A percentile compares a stretch with the other conserved stretches of the same genome.
phyloP scores from a whole-genome alignment of 805 yeast species.

The Saccharomycodes ludwigii region DNA sequence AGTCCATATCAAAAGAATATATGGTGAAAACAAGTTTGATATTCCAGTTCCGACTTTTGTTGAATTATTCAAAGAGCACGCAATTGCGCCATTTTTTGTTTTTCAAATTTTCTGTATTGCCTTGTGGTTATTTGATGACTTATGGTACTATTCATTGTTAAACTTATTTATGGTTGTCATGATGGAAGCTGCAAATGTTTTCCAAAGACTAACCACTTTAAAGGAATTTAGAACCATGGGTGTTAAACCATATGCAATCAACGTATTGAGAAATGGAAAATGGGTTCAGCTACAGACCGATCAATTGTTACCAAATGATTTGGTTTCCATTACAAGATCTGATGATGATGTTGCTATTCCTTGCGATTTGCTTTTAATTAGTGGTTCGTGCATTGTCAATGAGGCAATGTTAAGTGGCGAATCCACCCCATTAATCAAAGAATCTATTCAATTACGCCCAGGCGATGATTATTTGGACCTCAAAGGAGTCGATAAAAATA shows the following conservation, averaged over 20 bases:
- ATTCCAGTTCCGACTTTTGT: constrained; percentile 88
- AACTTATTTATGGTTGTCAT: constrained; percentile 84
- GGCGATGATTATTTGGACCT: constrained; percentile 51
- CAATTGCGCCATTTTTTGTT: constrained; percentile 95
- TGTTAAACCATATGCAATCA: constrained; percentile 75
- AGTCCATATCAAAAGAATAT: constrained; percentile 38
- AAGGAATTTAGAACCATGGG: constrained; percentile 96
- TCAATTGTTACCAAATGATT: constrained; percentile 80
- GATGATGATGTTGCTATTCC: constrained; percentile 87
- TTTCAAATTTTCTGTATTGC: constrained; percentile 94
- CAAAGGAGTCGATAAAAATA: constrained; percentile 80
- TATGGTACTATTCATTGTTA: constrained; percentile 91
- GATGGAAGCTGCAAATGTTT: constrained; percentile 89
- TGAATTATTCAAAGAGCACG: constrained; percentile 92
- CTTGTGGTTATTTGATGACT: constrained; percentile 90
- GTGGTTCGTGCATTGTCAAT: constrained; percentile 89
- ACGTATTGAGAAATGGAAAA: constrained; percentile 52
- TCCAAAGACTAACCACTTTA: constrained; percentile 91
- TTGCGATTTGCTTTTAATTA: constrained; percentile 77
- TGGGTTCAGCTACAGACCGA: constrained; percentile 67
- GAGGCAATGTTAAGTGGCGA: constrained; percentile 99
- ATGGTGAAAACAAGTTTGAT: constrained; percentile 82
- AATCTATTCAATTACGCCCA: constrained; percentile 79
- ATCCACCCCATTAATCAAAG: constrained; percentile 92
- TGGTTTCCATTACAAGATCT: constrained; percentile 79